Base-by-base conservation (phyloP, 1,284 basidiomycete species). In the Caloboletus inedulis region DNA sequence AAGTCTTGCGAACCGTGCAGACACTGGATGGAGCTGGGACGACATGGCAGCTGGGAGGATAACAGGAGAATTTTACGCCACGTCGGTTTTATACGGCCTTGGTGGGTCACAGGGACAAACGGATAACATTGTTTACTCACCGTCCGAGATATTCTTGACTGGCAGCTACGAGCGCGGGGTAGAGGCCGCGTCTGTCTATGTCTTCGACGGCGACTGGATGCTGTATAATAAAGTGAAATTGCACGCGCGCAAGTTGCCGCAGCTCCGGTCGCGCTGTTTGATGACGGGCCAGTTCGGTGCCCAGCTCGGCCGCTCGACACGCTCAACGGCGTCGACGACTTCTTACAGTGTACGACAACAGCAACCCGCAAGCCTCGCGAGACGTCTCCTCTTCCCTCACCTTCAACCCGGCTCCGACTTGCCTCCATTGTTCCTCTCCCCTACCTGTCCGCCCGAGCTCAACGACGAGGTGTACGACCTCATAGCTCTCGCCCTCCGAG, bases 381-480 rank as follows among this genome's bases (percentile, higher is more conserved):
- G 77, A 52, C 83, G 88, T 23, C 80, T 90, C n/a, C 79, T 90
- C 57, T 88, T 89, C 62, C 85, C 82, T 18, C 63, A 74, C 13
- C 72, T 80, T 21, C 73, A 77, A 4, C 59, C 74, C n/a, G 66
- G 70, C 29, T 66, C 75, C 0, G 69, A 72, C 55, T 70, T 81
- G 13, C 85, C 87, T 3, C 77, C 80, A 4, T 69, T 87, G 23
- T 76, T 87, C 54, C 62, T 68, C 35, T 68, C 74, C 0, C 70
- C 71, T 0, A 56, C 62, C 23, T 73, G 72, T 14, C 72, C 76
- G 3, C 73, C 72, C 16, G 82, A 86, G 47, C 79, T 91, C 55
- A 77, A 79, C 57, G 74, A 76, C 3, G 89, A 90, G 64, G 72
- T 85, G 2, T 89, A 91, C 64, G 87, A 91, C 71, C 77, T 91